Evolutionary conservation across 2,329 filamentous ascomycete species (phyloP), one percentile per base, ranked within the genome.

Genomic region (Phyllosticta citribraziliensis): DNA sequence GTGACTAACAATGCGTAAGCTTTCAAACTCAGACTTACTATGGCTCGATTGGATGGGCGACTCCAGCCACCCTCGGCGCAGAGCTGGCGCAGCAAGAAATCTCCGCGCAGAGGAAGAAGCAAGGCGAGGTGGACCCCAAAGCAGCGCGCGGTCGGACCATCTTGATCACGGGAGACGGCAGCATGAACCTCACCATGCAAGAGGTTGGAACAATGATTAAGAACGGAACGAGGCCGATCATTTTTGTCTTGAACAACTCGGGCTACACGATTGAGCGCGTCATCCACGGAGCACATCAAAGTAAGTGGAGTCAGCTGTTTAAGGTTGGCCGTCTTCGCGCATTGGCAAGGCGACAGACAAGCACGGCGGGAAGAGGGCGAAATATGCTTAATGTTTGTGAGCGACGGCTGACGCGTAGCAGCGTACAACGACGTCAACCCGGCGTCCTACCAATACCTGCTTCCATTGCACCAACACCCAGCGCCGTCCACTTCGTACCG

Each of bases 51-150:
- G 76, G 76, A 1, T 78, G 70, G 61, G 75, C 75, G 2, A 73
- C 71, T 1, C 73, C 75, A 5, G 75, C 76, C 0, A 72, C 76
- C 1, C 68, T 78, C 3, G 76, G 76, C 14, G 69, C 70, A 1
- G 76, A 75, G 24, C 61, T 76, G 0, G 86, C 85, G 0, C 76
- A 80, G 3, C 70, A 72, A 20, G 82, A 85, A 17, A 60, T 60
- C 14, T 33, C 58, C 0, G 12, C 52, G 11, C 35, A 35, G 9
- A 59, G 51, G 19, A 22, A 33, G n/a, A 25, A 30, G 22, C 52
- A 24, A 1, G 58, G 52, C 8, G 22, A 40, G 11, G 14, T 47
- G 1, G 58, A 60, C 12, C 40, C 59, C 9, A 50, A 35, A 14
- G 40, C 35, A 27, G 58, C 58, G 35, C 63, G 35, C 5, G 68